Conservation (phyloP, 768 basidiomycete species). For the Neoboletus magnificus region DNA sequence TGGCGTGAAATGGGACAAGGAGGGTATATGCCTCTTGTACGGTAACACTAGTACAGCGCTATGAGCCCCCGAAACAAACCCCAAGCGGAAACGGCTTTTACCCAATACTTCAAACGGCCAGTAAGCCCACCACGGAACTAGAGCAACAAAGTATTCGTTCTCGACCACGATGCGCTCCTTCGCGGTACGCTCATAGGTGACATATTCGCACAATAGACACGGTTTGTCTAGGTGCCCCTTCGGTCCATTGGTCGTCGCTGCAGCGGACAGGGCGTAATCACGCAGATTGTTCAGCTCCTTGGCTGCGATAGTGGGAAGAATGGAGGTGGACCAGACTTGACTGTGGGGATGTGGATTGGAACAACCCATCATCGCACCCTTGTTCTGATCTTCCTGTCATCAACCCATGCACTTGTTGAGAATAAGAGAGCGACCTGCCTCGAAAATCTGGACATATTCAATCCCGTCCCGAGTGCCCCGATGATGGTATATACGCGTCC, state of each 20-base stretch:
- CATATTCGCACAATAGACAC: constrained; percentile 80
- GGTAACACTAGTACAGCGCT: constrained; percentile 55
- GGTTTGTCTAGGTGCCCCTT: constrained; percentile 54
- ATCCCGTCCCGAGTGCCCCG: constrained; percentile 66
- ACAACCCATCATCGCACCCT: constrained; percentile 93
- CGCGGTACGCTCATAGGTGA: constrained; percentile 55
- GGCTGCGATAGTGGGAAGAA: constrained; percentile 65
- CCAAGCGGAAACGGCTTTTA: constrained; percentile 26
- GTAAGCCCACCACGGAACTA: constrained; percentile 94
- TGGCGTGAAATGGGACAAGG: constrained; percentile 54
- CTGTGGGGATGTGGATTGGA: constrained; percentile 94
- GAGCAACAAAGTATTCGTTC: constrained; percentile 75
- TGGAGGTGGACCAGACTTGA: constrained; percentile 80
- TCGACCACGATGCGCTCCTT: constrained; percentile 63
- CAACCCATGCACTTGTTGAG: not conserved
- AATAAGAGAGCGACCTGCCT: constrained; percentile 42
- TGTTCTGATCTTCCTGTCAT: constrained; percentile 53
- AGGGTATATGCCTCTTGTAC: constrained; percentile 73
- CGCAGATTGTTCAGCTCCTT: constrained; percentile 60
- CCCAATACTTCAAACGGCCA: constrained; percentile 90
- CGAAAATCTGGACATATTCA: constrained; percentile 85
- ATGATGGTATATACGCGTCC: constrained; percentile 61
- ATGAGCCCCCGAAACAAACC: not conserved
- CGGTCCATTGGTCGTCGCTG: constrained; percentile 44
- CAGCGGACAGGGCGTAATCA: constrained; percentile 40